These are phyloP conservation scores for Leccinum idahoense DNA, from an alignment of 1,284 basidiomycete genomes.

Conservation along the genomic window DNA sequence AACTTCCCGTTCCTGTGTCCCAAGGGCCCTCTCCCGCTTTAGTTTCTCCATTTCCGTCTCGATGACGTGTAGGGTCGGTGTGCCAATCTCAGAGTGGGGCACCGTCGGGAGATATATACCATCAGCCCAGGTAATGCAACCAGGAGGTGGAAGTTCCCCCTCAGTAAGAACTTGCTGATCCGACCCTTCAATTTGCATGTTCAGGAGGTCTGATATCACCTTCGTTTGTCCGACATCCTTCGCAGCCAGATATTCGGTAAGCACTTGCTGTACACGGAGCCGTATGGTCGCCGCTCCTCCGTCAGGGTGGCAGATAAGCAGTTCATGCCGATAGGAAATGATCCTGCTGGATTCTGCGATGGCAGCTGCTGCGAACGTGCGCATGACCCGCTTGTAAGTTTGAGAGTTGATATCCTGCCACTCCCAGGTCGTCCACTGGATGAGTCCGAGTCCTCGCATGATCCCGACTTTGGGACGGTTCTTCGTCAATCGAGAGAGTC, in stretches of 20 bases:
- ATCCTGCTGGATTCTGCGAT: background rate
- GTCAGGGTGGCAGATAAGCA: background rate
- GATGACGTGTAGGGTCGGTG: background rate
- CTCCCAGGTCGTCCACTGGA: background rate
- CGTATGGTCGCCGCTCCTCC: background rate
- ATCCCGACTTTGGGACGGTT: background rate
- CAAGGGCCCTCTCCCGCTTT: background rate
- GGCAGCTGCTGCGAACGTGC: background rate
- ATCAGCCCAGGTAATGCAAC: background rate
- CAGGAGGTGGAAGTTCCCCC: background rate
- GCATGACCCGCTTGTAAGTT: background rate
- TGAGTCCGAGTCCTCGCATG: background rate
- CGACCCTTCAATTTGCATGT: background rate
- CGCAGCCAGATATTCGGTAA: background rate
- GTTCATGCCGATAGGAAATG: background rate
- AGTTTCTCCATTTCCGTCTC: background rate
- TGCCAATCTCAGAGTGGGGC: background rate
- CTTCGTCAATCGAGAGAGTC: background rate
- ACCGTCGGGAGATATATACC: background rate
- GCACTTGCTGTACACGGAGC: background rate
- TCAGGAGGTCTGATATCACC: background rate
- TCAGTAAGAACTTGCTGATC: background rate
- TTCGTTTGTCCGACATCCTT: background rate
- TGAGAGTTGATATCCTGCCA: background rate
- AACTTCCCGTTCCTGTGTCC: background rate